Percentiles rank a stretch among this genome's conserved stretches.
phyloP scores from a whole-genome alignment of 306 rosid species.

The Cercis canadensis region DNA sequence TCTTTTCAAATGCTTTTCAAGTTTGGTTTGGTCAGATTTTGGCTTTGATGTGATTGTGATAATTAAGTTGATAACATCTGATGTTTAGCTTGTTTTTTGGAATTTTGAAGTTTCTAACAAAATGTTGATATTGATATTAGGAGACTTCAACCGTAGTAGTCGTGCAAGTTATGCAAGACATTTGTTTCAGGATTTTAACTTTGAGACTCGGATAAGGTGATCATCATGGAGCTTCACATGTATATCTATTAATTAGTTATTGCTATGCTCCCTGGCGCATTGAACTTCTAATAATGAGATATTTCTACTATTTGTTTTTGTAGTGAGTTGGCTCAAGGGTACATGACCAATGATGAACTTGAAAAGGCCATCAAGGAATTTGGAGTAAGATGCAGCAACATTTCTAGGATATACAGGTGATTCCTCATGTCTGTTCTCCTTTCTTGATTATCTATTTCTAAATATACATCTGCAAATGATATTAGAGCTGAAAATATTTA shows the following conservation, averaged over 20 bases:
- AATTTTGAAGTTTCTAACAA: slow-evolving; percentile 38
- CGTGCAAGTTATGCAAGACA: slow-evolving; percentile 53
- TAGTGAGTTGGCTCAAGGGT: slow-evolving; percentile 64
- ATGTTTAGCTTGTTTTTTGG: slow-evolving; percentile 28
- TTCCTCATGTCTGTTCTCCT: slow-evolving; percentile 42
- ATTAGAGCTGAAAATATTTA: not conserved
- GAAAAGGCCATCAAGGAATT: slow-evolving; percentile 68
- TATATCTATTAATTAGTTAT: not conserved
- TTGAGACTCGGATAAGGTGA: slow-evolving; percentile 54
- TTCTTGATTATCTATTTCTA: slow-evolving; percentile 32
- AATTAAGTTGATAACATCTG: not conserved
- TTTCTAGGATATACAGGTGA: slow-evolving; percentile 95
- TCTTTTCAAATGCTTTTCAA: no score
- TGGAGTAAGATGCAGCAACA: slow-evolving; percentile 72
- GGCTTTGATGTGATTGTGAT: slow-evolving; percentile 13
- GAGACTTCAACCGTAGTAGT: slow-evolving; percentile 42
- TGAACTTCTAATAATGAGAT: slow-evolving; percentile 2
- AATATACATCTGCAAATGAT: slow-evolving; percentile 10
- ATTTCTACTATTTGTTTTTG: slow-evolving; percentile 6
- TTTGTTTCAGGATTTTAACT: slow-evolving; percentile 50
- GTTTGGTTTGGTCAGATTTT: no score
- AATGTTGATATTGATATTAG: slow-evolving; percentile 33
- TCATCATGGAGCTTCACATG: slow-evolving; percentile 17
- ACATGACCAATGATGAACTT: slow-evolving; percentile 85
- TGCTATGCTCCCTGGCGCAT: slow-evolving; percentile 20